Evolutionary conservation across 2,329 filamentous ascomycete genomes (phyloP), one percentile per base, ranked within the genome.

Genomic region (Pleomassaria siparia): DNA sequence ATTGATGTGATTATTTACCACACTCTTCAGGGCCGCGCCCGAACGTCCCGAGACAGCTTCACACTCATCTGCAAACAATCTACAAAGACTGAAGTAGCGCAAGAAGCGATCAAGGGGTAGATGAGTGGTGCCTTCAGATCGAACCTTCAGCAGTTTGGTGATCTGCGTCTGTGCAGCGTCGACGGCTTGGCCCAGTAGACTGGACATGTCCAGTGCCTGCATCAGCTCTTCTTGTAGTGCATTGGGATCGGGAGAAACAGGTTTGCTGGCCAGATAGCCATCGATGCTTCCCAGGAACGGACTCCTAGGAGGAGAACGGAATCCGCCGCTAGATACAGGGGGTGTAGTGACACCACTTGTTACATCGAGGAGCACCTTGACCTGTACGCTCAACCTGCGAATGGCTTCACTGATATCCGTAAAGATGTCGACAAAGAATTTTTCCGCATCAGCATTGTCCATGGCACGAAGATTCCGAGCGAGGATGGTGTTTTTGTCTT

Each of bases 301-400:
- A 49, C 77, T 80, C 53, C 70, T 71, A 12, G 73, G 67, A 13
- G 79, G 77, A 1, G 79, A 80, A 48, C 71, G 73, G 21, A 76
- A 54, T 24, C 67, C 64, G 37, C 69, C 60, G 29, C 60, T 53
- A 60, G 70, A 51, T 2, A 70, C 60, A 2, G 75, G 73, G 12
- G 71, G 72, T 25, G 76, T 67, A 15, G 80, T 77, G 43, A 88
- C 79, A 11, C 83, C 86, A 66, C 91, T 96, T 1, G 91, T 94
- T 16, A 96, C 88, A 69, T 99, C 94, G 9, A 99, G 78, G n/a
- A 99, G 74, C 9, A 97, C 85, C 69, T 99, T 99, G 46, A 94
- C 88, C 67, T 97, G 92, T 0, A 90, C 91, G 15, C 89, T 90
- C 7, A 96, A 75, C 61, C 94, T 82, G 47, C 94, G 81, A 40